Evolutionary conservation across 2,329 filamentous ascomycete species (phyloP).

Genomic region (Paraphaeosphaeria sporulosa): DNA sequence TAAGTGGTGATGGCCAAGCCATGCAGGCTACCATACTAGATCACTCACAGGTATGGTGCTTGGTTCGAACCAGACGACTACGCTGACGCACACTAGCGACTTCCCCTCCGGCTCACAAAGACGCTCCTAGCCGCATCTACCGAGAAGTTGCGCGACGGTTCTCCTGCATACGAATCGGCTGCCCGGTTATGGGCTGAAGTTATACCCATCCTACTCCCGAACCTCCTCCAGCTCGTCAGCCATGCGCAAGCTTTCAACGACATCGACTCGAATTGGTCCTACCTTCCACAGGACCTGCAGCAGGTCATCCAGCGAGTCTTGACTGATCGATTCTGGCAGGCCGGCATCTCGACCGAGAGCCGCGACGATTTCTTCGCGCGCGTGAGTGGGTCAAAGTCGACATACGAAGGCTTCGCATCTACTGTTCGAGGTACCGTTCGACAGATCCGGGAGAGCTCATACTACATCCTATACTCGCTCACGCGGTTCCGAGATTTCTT

Average conservation of each 20-base stretch:
- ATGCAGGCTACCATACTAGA: conserved; percentile 82
- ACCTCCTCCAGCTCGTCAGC: conserved; percentile 83
- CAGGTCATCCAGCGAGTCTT: conserved; percentile 81
- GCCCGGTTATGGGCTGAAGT: conserved; percentile 84
- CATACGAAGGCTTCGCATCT: conserved; percentile 91
- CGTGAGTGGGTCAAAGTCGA: conserved; percentile 86
- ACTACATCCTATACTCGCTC: conserved; percentile 94
- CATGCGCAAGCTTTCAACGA: conserved; percentile 94
- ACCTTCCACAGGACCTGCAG: conserved; percentile 77
- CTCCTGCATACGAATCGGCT: conserved; percentile 76
- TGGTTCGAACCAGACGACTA: background rate
- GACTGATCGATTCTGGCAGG: conserved; percentile 97
- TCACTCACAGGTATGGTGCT: conserved; percentile 65
- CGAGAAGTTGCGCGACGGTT: conserved; percentile 81
- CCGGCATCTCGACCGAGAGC: conserved; percentile 92
- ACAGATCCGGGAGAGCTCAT: conserved; percentile 90
- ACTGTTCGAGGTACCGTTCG: conserved; percentile 88
- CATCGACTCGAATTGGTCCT: conserved; percentile 76
- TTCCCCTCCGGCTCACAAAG: conserved; percentile 88
- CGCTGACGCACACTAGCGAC: conserved; percentile 58
- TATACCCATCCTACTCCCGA: conserved; percentile 83
- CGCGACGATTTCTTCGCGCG: conserved; percentile 96
- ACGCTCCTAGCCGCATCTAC: conserved; percentile 92
- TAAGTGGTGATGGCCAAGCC: conserved; percentile 80
- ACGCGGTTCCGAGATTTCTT: conserved; percentile 86